phyloP scores from a whole-genome alignment of 2,329 filamentous ascomycete species.

The Monilinia polystroma region DNA sequence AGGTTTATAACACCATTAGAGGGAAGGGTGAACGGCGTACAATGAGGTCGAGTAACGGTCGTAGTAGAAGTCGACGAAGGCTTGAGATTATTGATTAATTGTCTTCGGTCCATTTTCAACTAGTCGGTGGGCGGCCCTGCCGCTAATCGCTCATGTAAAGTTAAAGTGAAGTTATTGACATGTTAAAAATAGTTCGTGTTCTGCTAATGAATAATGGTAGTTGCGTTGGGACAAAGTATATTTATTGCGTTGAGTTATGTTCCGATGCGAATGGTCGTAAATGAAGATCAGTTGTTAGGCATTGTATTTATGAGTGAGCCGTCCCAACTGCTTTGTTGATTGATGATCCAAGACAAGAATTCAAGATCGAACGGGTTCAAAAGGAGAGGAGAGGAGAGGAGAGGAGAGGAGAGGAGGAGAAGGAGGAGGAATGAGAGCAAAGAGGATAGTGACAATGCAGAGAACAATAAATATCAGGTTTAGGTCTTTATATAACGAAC shows the following conservation, averaged over 20 bases:
- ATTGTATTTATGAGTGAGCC: neutral
- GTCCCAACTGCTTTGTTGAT: constrained; percentile 1
- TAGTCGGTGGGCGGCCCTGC: constrained; percentile 33
- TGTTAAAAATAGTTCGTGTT: neutral
- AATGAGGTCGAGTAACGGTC: constrained; percentile 47
- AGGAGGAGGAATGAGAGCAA: neutral
- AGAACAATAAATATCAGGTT: neutral
- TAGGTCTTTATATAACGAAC: too few relatives aligned
- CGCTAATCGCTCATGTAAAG: constrained; percentile 26
- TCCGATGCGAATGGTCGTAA: neutral
- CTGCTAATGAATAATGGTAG: neutral
- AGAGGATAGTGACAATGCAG: neutral
- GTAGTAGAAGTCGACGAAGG: constrained; percentile 36
- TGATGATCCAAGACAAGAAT: neutral
- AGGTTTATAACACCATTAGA: constrained; percentile 52
- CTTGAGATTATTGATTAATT: constrained; percentile 35
- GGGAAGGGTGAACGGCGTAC: constrained; percentile 62
- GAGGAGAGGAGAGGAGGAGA: neutral
- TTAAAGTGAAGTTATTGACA: constrained; percentile 25
- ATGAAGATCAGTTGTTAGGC: neutral
- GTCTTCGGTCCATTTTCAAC: constrained; percentile 35
- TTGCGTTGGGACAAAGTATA: neutral
- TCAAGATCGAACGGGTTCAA: neutral
- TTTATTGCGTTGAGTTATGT: neutral
- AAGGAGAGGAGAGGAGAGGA: neutral